Evolutionary conservation across 129 eudicot species (phyloP), one percentile per base, ranked within the genome.

Genomic region (Chrysanthemum makinoi): DNA sequence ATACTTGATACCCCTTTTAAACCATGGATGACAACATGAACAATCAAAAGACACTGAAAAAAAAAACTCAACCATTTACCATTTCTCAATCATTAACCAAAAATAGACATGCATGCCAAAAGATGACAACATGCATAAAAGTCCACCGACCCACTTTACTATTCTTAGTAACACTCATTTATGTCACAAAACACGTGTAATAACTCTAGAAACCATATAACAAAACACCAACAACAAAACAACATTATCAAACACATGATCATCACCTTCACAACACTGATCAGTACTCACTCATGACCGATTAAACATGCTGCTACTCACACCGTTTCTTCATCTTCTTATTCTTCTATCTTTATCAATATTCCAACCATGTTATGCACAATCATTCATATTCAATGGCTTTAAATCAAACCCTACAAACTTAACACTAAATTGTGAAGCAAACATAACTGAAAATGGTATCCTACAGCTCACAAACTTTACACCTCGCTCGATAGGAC

Each of bases 391-490:
- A 75, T 86, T 57, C 77, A 75, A 73, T 57, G 82, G 83, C 30
- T 88, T 88, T 65, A 24, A 13, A 28, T 35, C 46, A 55, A 2
- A 52, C 81, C 78, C 8, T 33, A 12, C 43, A 22, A 80, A 76
- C 80, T 17, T 86, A 60, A 80, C 77, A 68, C 14, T 86, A 14
- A 70, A 18, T 44, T 89, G 84, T 33, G 62, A 53, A 13, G 78
- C 89, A 39, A 22, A 65, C n/a, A 69, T 89, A 33, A 52, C 52
- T 28, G 51, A 35, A 24, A 43, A 73, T 16, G 88, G 90, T 10
- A 63, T 86, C 33, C 71, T 86, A 4, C 74, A 69, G 11, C 65
- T 89, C 33, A 89, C 96, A 54, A 80, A 86, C 69, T 58, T 48
- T 19, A 73, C 80, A 26, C n/a, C 82, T 10, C 75, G 77, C 28